Conservation (phyloP, 2,329 filamentous ascomycete species). For the Amauroascus niger region DNA sequence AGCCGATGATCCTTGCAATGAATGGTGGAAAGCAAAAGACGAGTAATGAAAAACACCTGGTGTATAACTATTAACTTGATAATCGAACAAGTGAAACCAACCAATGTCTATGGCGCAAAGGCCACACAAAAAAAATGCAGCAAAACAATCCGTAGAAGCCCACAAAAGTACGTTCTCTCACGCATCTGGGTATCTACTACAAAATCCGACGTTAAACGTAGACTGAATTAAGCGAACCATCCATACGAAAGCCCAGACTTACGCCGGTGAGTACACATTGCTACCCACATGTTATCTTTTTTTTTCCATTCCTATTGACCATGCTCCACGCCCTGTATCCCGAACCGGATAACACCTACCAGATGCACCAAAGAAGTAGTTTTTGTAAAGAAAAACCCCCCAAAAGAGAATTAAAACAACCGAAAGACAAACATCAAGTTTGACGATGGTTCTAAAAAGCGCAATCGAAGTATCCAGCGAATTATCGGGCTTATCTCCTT, state of each 20-base stretch:
- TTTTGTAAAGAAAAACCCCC: not conserved
- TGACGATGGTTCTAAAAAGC: not conserved
- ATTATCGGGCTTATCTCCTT: slow-evolving; percentile 8
- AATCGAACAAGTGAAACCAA: not conserved
- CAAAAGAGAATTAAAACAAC: not conserved
- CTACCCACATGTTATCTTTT: not conserved
- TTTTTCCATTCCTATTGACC: not conserved
- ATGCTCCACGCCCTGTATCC: not conserved
- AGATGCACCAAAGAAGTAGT: slow-evolving; percentile 5
- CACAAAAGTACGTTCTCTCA: not conserved
- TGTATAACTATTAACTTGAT: not conserved
- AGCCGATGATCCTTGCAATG: not conserved
- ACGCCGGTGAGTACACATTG: not conserved
- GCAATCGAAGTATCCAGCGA: not conserved
- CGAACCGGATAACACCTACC: slow-evolving; percentile 7
- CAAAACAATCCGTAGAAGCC: not conserved
- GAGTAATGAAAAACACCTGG: not conserved
- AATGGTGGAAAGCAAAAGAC: not conserved
- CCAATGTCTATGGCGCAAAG: not conserved
- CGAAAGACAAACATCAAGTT: not conserved
- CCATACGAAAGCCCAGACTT: not conserved
- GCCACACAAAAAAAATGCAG: not conserved
- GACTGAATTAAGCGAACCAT: not conserved
- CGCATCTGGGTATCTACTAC: not conserved
- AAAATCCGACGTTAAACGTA: not conserved